phyloP scores from a whole-genome alignment of 2,329 filamentous ascomycete species.

The Furcasterigmium sp. region DNA sequence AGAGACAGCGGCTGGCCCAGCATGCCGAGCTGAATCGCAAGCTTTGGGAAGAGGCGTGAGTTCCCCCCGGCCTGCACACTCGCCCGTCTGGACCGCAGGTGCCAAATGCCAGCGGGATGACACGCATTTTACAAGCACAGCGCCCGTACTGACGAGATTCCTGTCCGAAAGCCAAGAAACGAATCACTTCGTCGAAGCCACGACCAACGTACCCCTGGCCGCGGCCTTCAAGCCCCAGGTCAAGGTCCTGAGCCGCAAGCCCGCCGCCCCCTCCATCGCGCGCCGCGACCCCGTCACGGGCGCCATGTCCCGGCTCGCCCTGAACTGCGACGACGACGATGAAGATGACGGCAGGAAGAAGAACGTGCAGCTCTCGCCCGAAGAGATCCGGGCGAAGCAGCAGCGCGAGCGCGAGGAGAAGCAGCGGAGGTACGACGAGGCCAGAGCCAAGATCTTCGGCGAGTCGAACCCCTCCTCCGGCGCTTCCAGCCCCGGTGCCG shows the following conservation, averaged over 20 bases:
- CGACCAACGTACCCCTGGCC: conserved; percentile 53
- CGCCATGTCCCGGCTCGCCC: conserved; percentile 33
- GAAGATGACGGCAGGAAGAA: conserved; percentile 60
- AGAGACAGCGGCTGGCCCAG: conserved; percentile 71
- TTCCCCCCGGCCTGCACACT: not conserved
- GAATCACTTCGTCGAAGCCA: conserved; percentile 69
- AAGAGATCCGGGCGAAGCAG: conserved; percentile 74
- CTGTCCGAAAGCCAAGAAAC: conserved; percentile 63
- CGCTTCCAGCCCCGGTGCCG: conserved; percentile 55
- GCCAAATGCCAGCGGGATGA: too few relatives aligned
- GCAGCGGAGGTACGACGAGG: conserved; percentile 84
- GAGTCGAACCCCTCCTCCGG: conserved; percentile 50
- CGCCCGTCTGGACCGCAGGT: too few relatives aligned
- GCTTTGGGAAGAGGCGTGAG: conserved; percentile 85
- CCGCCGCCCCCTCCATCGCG: conserved; percentile 51
- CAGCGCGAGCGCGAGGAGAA: conserved; percentile 82
- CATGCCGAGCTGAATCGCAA: conserved; percentile 81
- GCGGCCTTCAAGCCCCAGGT: conserved; percentile 77
- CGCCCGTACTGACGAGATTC: conserved; percentile 1
- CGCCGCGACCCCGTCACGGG: conserved; percentile 50
- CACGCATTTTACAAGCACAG: too few relatives aligned
- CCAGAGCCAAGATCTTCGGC: conserved; percentile 81
- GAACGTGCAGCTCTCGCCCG: conserved; percentile 60
- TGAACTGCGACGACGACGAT: conserved; percentile 44
- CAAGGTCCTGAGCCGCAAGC: conserved; percentile 81